These are phyloP conservation scores for Pelargonium cotyledonis DNA, from an alignment of 441 rosid genomes.

Conservation along the genomic window DNA sequence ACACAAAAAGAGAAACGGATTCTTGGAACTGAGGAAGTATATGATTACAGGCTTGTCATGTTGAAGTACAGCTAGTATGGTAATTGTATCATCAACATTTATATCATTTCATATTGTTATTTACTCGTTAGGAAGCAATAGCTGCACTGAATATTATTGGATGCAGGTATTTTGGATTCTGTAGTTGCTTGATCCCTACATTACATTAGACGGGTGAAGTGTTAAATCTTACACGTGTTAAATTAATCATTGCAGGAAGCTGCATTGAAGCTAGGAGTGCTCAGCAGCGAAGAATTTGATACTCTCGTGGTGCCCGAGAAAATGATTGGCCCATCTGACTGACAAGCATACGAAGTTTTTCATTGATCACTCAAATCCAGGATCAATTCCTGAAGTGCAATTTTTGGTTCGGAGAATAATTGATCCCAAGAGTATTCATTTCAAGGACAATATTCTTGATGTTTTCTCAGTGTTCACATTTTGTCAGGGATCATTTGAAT, in stretches of 20 bases:
- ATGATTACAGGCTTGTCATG: background rate
- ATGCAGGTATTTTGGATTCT: background rate
- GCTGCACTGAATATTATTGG: background rate
- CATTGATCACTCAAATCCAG: background rate
- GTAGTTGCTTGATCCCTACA: background rate
- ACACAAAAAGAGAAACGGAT: too few species aligned
- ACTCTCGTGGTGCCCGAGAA: constrained; percentile 87
- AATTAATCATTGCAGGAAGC: constrained; percentile 49
- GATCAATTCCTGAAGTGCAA: background rate
- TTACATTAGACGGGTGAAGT: background rate
- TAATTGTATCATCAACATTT: background rate
- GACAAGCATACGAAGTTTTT: constrained; percentile 11
- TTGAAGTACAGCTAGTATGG: background rate
- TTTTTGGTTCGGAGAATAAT: background rate
- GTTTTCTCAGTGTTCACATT: background rate
- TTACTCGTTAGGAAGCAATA: background rate
- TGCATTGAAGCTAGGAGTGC: constrained; percentile 65
- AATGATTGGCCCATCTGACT: constrained; percentile 85
- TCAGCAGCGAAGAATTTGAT: constrained; percentile 76
- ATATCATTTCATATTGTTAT: background rate
- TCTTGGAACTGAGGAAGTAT: background rate
- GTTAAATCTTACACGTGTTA: background rate
- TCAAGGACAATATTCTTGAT: background rate
- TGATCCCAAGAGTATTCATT: background rate
- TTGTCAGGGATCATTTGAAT: background rate